Base-by-base conservation (phyloP, 2,329 filamentous ascomycete genomes). In the Tympanopsis confertula region DNA sequence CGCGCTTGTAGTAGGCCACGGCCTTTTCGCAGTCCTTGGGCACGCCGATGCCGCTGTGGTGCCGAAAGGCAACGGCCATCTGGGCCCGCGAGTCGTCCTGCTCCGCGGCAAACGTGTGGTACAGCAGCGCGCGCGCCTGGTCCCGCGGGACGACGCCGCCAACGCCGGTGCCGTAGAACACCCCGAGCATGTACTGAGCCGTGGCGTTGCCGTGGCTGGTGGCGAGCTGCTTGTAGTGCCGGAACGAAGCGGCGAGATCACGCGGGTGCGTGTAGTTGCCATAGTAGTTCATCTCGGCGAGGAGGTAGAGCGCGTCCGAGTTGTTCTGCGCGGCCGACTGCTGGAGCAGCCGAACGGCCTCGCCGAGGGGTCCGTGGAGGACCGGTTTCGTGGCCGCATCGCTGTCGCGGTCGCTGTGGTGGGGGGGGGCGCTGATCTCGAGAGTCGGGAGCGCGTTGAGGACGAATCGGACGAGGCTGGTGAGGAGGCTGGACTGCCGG, bases 231-330 rank as follows among this genome's bases (percentile, higher is more conserved):
- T 83, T 68, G 58, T 96, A 98, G 62, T 86, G 74, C 45, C 73
- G 68, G 54, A 94, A 94, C 0, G 91, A 86, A 35, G 74, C 69
- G 20, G 73, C 67, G 47, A 94, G 86, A 54, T 95, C 78, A 45
- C 81, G 73, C 2, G 89, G 88, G 51, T 95, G 74, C 17, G 85
- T 83, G 59, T 82, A 94, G 59, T 96, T 95, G 54, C 91, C 91
- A 51, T 91, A 87, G 59, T 96, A 96, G 64, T 93, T 94, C 71
- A 98, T 81, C 55, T 98, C 86, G 14, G 86, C 91, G 18, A 98
- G 70, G 13, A 94, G 67, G 52, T 82, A 94, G 35, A 96, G 74
- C 4, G 91, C 91, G 56, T 98, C 88, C 2, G 85, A 72, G 52
- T 86, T 68, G 32, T 56, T 48, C 30, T 33, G 12, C 30, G 7